phyloP scores from a whole-genome alignment of 2,329 filamentous ascomycete genomes.

The Pyricularia sp. region DNA sequence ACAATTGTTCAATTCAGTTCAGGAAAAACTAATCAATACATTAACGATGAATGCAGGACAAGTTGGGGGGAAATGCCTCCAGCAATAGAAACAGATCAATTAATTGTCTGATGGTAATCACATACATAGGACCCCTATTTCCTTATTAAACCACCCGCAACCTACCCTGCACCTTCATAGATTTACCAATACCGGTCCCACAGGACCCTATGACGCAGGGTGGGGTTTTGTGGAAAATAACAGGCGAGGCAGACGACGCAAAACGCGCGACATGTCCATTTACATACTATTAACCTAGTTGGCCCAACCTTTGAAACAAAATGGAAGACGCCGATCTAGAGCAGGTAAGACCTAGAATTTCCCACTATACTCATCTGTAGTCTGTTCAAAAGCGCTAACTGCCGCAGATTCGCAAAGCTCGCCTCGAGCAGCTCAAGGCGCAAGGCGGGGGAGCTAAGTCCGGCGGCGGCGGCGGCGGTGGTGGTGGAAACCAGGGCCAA shows the following conservation, averaged over 20 bases:
- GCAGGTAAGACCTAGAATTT: slow-evolving; percentile 16
- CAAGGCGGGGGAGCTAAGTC: slow-evolving; percentile 43
- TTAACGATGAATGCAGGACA: no score
- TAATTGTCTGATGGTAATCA: neutral
- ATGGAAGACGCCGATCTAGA: slow-evolving; percentile 32
- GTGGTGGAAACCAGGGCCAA: slow-evolving; percentile 29
- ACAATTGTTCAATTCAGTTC: neutral
- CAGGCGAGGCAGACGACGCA: neutral
- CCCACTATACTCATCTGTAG: neutral
- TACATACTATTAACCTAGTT: neutral
- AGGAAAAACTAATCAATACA: neutral
- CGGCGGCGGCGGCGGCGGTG: slow-evolving; percentile 34
- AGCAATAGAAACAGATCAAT: neutral
- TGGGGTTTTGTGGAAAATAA: slow-evolving; percentile 2
- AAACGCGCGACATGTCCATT: neutral
- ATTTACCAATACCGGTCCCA: neutral
- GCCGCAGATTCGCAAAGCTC: slow-evolving; percentile 74
- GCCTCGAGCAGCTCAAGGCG: slow-evolving; percentile 86
- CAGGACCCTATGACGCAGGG: neutral
- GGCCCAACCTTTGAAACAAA: neutral
- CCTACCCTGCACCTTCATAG: neutral
- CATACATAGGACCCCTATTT: neutral
- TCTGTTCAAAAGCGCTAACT: slow-evolving; percentile 1
- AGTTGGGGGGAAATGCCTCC: no score
- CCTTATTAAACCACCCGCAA: neutral